Percentiles rank a stretch among this genome's conserved stretches.
Evolutionary conservation across 495 filamentous ascomycete genomes (phyloP).

Genomic region (Penicillium dipodomyicola): DNA sequence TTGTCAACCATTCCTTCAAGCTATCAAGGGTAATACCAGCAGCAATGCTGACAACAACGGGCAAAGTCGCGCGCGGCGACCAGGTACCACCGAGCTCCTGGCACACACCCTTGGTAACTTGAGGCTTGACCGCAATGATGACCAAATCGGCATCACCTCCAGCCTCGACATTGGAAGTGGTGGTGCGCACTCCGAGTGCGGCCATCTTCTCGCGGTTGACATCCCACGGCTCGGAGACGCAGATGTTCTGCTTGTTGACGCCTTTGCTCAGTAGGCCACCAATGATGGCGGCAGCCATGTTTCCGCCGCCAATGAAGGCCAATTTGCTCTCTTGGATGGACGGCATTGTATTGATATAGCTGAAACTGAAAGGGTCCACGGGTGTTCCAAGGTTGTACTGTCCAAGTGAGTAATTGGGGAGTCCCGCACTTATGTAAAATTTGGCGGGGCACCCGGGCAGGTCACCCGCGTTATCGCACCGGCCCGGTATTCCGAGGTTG

Average conservation of each 20-base stretch:
- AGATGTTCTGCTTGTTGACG: slow-evolving; percentile 43
- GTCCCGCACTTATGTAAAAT: slow-evolving; percentile 13
- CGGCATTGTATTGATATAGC: slow-evolving; percentile 26
- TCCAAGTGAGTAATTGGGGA: background rate
- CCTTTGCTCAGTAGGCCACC: slow-evolving; percentile 37
- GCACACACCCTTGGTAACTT: slow-evolving; percentile 82
- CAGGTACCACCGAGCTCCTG: slow-evolving; percentile 87
- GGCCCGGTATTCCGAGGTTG: background rate
- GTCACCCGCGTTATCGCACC: slow-evolving; percentile 1
- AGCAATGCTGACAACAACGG: slow-evolving; percentile 44
- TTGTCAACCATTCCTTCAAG: slow-evolving; percentile 34
- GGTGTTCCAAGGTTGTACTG: background rate
- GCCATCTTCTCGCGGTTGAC: slow-evolving; percentile 81
- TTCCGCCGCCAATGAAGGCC: slow-evolving; percentile 47
- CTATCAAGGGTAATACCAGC: slow-evolving; percentile 42
- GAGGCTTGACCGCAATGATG: slow-evolving; percentile 69
- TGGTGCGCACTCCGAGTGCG: slow-evolving; percentile 79
- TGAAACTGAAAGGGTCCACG: background rate
- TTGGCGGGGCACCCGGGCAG: slow-evolving; percentile 7
- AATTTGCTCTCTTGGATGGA: slow-evolving; percentile 40
- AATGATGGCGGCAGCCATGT: slow-evolving; percentile 48
- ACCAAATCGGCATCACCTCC: slow-evolving; percentile 92
- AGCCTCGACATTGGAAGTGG: slow-evolving; percentile 80
- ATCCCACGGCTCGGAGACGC: slow-evolving; percentile 80
- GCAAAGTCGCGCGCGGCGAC: slow-evolving; percentile 64